These are phyloP conservation scores for Xylaria sp. DNA, from an alignment of 2,329 filamentous ascomycete species.

Conservation along the genomic window DNA sequence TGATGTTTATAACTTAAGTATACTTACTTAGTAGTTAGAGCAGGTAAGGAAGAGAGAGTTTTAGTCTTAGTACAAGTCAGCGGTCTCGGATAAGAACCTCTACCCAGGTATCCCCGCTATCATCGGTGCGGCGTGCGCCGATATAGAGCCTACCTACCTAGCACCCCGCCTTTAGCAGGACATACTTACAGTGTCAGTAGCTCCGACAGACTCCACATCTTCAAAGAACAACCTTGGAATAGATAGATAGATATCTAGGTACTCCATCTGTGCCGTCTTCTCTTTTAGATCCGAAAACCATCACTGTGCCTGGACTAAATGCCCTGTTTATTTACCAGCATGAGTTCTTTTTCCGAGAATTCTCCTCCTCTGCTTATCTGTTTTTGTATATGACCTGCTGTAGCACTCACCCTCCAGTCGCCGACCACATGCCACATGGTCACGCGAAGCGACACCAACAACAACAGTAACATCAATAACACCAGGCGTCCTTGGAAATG, in stretches of 20 bases:
- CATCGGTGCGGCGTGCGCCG: background rate
- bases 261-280: background rate
- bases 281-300: background rate
- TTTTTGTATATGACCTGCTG: background rate
- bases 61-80: background rate
- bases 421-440: background rate
- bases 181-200: background rate
- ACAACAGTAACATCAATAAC: background rate
- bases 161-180: background rate
- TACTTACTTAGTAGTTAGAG: too few relatives aligned
- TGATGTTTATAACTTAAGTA: too few relatives aligned
- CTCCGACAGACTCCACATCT: background rate
- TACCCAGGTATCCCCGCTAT: background rate
- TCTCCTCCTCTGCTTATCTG: background rate
- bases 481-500: background rate
- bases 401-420: background rate
- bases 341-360: background rate
- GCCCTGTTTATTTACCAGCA: background rate
- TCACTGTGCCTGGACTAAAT: background rate
- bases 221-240: background rate
- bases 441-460: constrained; percentile 6
- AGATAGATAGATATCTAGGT: too few relatives aligned
- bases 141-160: background rate
- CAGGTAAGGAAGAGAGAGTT: too few relatives aligned
- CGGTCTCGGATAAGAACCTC: too few relatives aligned